Evolutionary conservation across 352 stramenopile species (phyloP).

Genomic region (Labyrinthula sp.): DNA sequence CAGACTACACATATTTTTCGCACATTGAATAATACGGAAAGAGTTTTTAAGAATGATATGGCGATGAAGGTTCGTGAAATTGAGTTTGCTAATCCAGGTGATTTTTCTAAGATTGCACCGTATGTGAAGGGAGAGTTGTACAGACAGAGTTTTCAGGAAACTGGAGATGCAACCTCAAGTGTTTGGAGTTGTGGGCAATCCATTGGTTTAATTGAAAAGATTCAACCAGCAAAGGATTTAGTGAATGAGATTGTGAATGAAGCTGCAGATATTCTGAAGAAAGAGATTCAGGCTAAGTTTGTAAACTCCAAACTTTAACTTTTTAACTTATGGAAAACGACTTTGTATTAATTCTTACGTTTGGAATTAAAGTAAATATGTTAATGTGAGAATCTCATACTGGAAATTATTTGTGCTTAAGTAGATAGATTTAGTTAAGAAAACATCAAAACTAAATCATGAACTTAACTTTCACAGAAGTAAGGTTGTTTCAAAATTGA

Average conservation of each 20-base stretch:
- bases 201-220: slow-evolving; percentile 37
- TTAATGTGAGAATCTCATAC: too few species aligned
- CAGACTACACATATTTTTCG: slow-evolving; percentile 36
- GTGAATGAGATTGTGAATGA: slow-evolving; percentile 35
- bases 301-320: slow-evolving; percentile 19
- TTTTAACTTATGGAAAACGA: slow-evolving; percentile 1
- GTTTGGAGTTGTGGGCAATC: slow-evolving; percentile 35
- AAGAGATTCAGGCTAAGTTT: slow-evolving; percentile 6
- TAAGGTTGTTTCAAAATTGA: too few species aligned
- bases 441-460: too few species aligned
- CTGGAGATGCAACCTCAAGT: slow-evolving; percentile 31
- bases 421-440: too few species aligned
- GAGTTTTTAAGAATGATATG: slow-evolving; percentile 37
- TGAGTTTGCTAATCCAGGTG: slow-evolving; percentile 32
- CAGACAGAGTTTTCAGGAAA: slow-evolving; percentile 32
- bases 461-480: too few species aligned
- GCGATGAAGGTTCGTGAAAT: slow-evolving; percentile 35
- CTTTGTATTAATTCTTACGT: too few species aligned
- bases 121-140: slow-evolving; percentile 34
- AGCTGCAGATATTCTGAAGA: slow-evolving; percentile 31
- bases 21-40: slow-evolving; percentile 35
- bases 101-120: slow-evolving; percentile 33
- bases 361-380: too few species aligned
- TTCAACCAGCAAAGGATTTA: slow-evolving; percentile 34
- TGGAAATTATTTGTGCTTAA: too few species aligned